Base-by-base conservation (phyloP, 345 rosid genomes). In the Rhodamnia rubescens region DNA sequence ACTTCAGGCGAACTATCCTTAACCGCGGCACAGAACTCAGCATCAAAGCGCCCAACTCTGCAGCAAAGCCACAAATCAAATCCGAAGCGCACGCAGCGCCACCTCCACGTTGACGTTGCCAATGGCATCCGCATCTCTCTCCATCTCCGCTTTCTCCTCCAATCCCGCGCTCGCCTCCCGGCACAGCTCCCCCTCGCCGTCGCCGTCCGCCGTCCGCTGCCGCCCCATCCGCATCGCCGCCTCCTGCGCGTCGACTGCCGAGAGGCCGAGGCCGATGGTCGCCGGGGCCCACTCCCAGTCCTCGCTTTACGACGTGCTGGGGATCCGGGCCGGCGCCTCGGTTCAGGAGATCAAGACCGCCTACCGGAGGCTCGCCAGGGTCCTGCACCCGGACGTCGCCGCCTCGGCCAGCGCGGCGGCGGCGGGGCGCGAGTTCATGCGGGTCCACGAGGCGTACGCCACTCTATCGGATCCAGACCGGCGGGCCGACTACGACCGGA, bases 381-480 rank as follows among this genome's bases (percentile, higher is more conserved):
- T 87, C 14, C 84, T 92, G 81, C 98, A 94, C 83, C 98, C 98
- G 13, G 98, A 94, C 58, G 95, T 90, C 9, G 91, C 92, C 8
- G 86, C 89, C 11, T 50, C 64, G 20, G 57, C 64, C 81, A 61
- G 85, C 84, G 40, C 83, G 53, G 87, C 81, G 53, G 84, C 81
- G 40, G 85, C 87, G 81, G 90, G 89, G 4, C 44, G 74, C 26
- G 94, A 92, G 85, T 94, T 94, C 87, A 92, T 94, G 81, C 90
- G 81, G 61, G 82, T 94, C 44, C 94, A 92, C 58, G 94, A 92
- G 86, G 98, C 96, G 10, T 94, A 94, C 82, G 87, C 89, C 74
- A 94, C 96, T 27, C 91, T 94, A 3, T 92, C 93, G 26, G 95
- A 94, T 89, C 95, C 95, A 4, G 91, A 89, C 86, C 92, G 91